These are phyloP conservation scores for Pyrenophora teres DNA, from an alignment of 2,329 filamentous ascomycete genomes.

Conservation along the genomic window DNA sequence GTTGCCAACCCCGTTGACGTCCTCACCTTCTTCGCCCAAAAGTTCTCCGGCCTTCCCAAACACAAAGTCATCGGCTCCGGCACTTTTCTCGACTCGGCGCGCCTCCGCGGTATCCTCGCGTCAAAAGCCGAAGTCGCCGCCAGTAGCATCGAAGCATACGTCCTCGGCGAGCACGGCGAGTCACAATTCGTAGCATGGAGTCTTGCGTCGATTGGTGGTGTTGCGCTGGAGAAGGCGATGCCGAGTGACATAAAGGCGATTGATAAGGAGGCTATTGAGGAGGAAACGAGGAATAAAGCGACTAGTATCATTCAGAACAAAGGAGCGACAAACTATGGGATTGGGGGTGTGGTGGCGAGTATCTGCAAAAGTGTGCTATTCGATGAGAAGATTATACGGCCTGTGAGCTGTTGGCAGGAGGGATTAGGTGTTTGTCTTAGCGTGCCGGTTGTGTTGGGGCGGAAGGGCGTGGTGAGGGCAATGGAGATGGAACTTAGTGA, in stretches of 20 bases:
- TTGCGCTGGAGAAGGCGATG: constrained; percentile 10
- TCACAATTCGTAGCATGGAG: constrained; percentile 26
- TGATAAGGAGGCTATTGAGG: constrained; percentile 13
- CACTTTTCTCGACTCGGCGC: constrained; percentile 27
- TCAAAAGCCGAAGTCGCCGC: constrained; percentile 19
- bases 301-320: constrained; percentile 24
- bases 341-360: constrained; percentile 25
- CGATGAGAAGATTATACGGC: constrained; percentile 18
- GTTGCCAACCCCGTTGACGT: constrained; percentile 33
- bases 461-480: constrained; percentile 18
- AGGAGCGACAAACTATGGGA: constrained; percentile 27
- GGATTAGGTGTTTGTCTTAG: constrained; percentile 20
- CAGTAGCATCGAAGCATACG: constrained; percentile 21
- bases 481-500: constrained; percentile 9
- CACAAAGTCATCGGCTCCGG: constrained; percentile 25
- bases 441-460: constrained; percentile 22
- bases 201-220: constrained; percentile 14
- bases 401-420: constrained; percentile 22
- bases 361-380: constrained; percentile 22
- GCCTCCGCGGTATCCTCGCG: constrained; percentile 21
- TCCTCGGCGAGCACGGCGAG: constrained; percentile 27
- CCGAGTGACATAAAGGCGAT: neutral
- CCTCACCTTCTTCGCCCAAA: constrained; percentile 25
- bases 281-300: constrained; percentile 23
- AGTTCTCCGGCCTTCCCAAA: constrained; percentile 18